phyloP scores from a whole-genome alignment of 345 rosid species.

The Linum tenue region DNA sequence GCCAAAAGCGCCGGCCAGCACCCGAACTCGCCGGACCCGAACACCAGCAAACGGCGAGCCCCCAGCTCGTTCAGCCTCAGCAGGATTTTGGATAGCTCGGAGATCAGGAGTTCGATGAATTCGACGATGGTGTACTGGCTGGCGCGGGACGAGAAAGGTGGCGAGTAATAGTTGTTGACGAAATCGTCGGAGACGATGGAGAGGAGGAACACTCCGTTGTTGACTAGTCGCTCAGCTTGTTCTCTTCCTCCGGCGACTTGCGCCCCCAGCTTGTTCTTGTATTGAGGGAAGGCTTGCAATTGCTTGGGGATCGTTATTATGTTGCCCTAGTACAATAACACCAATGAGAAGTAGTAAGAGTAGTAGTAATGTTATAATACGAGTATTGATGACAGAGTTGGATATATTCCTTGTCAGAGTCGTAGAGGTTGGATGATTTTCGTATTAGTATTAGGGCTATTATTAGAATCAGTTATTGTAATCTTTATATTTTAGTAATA shows the following conservation, averaged over 20 bases:
- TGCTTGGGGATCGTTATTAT: slow-evolving; percentile 11
- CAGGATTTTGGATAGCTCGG: slow-evolving; percentile 8
- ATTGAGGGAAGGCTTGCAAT: slow-evolving; percentile 5
- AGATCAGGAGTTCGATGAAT: slow-evolving; percentile 7
- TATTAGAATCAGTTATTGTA: too few species aligned
- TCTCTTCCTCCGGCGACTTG: slow-evolving; percentile 3
- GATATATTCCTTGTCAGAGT: not conserved
- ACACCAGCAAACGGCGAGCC: slow-evolving; percentile 8
- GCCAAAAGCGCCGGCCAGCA: slow-evolving; percentile 8
- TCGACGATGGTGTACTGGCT: slow-evolving; percentile 7
- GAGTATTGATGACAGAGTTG: not conserved
- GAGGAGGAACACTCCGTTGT: slow-evolving; percentile 11
- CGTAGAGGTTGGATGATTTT: too few species aligned
- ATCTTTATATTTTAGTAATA: too few species aligned
- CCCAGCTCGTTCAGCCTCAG: slow-evolving; percentile 16
- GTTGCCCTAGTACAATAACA: slow-evolving; percentile 1
- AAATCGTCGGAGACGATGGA: slow-evolving; percentile 20
- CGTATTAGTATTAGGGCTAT: too few species aligned
- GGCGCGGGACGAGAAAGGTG: slow-evolving; percentile 9
- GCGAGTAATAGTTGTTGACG: slow-evolving; percentile 16
- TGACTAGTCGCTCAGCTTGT: slow-evolving; percentile 4
- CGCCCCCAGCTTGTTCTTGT: slow-evolving; percentile 7
- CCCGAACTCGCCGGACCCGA: slow-evolving; percentile 6
- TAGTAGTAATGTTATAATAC: not conserved
- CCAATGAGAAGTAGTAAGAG: not conserved